Conservation (phyloP, 2,329 filamentous ascomycete species). For the Calonectria leucothoes region DNA sequence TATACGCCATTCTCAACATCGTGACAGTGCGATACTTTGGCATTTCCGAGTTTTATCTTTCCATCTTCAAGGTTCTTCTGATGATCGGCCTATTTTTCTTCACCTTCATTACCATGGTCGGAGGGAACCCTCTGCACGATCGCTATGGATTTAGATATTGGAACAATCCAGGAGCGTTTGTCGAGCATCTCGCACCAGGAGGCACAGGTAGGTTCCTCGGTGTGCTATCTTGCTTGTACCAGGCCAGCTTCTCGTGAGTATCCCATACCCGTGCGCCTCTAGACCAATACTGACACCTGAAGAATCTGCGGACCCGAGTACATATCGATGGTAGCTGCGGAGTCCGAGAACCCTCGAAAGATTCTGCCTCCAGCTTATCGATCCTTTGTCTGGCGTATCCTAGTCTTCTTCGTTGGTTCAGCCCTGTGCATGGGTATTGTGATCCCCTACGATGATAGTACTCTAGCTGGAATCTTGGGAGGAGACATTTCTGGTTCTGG, state of each 20-base stretch:
- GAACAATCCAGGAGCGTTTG: constrained; percentile 16
- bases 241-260: constrained; percentile 22
- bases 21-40: constrained; percentile 22
- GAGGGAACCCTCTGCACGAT: constrained; percentile 14
- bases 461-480: background rate
- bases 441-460: constrained; percentile 15
- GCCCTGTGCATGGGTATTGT: constrained; percentile 25
- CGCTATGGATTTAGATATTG: constrained; percentile 18
- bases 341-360: constrained; percentile 57
- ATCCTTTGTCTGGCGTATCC: constrained; percentile 77
- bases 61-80: constrained; percentile 13
- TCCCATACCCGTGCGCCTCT: background rate
- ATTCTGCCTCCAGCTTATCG: constrained; percentile 79
- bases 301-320: constrained; percentile 23
- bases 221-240: constrained; percentile 18
- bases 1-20: constrained; percentile 50
- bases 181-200: constrained; percentile 9
- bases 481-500: constrained; percentile 11
- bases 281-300: background rate
- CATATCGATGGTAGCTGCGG: constrained; percentile 20
- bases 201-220: constrained; percentile 5
- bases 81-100: constrained; percentile 12
- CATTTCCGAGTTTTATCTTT: constrained; percentile 18
- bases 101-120: constrained; percentile 21
- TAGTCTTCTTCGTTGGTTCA: constrained; percentile 76